Evolutionary conservation across 352 stramenopile species (phyloP), one percentile per base, ranked within the genome.

Genomic region (Globisporangium uncinulatum): DNA sequence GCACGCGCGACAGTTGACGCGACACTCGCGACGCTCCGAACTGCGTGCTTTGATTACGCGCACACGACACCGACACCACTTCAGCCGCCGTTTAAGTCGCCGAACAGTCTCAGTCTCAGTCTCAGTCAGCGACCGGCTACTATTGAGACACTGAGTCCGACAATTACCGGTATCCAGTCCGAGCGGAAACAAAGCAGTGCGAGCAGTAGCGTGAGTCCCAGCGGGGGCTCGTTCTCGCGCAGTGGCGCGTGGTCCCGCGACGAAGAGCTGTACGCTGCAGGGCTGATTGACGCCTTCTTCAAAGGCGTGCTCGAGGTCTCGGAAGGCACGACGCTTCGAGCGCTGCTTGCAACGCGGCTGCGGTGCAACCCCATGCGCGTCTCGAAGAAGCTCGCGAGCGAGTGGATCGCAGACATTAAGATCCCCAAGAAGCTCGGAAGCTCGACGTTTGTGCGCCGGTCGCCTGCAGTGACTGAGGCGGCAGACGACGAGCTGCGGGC

Each of bases 301-400:
- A 83, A 84, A 20, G 80, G 80, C 20, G 57, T 76, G 37, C 66
- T 90, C 31, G 67, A 83, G 51, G 67, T 88, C 49, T 51, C 70
- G 0, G 73, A 88, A 54, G 78, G 80, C 54, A 88, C 78, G 44
- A 90, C 77, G 21, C 69, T 90, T 45, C 72, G 80, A 47, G 73
- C 74, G 41, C 86, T 86, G 57, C 59, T 90, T 20, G 76, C 80
- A 19, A 68, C 73, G 6, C 71, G 78, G 5, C 67, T 90, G 53
- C 73, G 74, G 47, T 90, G 80, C 61, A 90, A 87, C 47, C 80
- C 80, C 15, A 90, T 87, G 78, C 73, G 80, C 17, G 76, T 89
- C 32, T 89, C 78, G 11, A 90, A 90, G 63, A 90, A 90, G 59
- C 79, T 91, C 13, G 78, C 80, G 3, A 87, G 72, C 56, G 74